phyloP scores from a whole-genome alignment of 495 filamentous ascomycete species.

The Penicillium chermesinum region DNA sequence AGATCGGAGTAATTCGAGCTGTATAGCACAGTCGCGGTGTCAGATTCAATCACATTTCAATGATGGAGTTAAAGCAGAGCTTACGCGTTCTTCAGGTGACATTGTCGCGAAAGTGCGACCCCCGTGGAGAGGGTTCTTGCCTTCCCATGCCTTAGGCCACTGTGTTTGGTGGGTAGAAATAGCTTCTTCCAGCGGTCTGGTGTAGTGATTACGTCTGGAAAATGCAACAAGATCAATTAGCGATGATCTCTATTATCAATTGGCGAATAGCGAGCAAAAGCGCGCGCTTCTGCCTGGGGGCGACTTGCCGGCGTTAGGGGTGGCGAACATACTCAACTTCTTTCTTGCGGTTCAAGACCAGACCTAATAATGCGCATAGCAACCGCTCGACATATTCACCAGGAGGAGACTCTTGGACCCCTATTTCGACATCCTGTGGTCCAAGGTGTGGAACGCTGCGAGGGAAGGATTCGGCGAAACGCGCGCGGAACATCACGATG shows the following conservation, averaged over 20 bases:
- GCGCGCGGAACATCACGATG: slow-evolving; percentile 93
- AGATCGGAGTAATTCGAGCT: slow-evolving; percentile 77
- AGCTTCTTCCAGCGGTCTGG: slow-evolving; percentile 89
- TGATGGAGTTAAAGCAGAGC: slow-evolving; percentile 15
- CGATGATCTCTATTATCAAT: slow-evolving; percentile 3
- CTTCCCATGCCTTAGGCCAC: slow-evolving; percentile 86
- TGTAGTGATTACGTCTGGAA: slow-evolving; percentile 61
- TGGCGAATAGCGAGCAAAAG: slow-evolving; percentile 8
- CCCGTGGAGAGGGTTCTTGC: slow-evolving; percentile 76
- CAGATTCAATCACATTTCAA: slow-evolving; percentile 12
- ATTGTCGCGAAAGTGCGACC: slow-evolving; percentile 73
- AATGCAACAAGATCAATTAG: slow-evolving; percentile 9
- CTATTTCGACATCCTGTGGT: slow-evolving; percentile 89
- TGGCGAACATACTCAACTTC: slow-evolving; percentile 82
- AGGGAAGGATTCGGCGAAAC: slow-evolving; percentile 84
- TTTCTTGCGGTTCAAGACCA: slow-evolving; percentile 94
- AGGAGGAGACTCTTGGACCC: slow-evolving; percentile 69
- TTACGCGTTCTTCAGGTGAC: slow-evolving; percentile 73
- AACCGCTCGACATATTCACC: slow-evolving; percentile 82
- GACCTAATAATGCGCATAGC: slow-evolving; percentile 78
- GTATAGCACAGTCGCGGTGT: slow-evolving; percentile 10
- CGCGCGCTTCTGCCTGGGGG: slow-evolving; percentile 11
- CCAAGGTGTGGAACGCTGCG: slow-evolving; percentile 83
- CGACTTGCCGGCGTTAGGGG: slow-evolving; percentile 15
- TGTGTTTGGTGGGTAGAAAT: slow-evolving; percentile 77